Conservation (phyloP, 768 basidiomycete genomes). For the Gautieria morchelliformis region DNA sequence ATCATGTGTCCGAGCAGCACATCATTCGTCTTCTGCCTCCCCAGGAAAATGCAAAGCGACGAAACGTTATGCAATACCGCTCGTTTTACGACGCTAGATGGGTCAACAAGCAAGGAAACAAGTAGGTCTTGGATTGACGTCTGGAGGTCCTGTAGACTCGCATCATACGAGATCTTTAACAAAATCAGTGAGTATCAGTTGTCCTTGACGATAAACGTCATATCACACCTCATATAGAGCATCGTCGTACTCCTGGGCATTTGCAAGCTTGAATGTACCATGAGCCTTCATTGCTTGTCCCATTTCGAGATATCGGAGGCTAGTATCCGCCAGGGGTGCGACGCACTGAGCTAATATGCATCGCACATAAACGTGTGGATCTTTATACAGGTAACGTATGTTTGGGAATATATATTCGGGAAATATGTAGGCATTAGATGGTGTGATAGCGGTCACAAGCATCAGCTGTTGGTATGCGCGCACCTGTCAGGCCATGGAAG, state of each 20-base stretch:
- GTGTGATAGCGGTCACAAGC: conserved; percentile 18
- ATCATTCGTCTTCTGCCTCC: conserved; percentile 88
- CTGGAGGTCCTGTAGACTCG: conserved; percentile 79
- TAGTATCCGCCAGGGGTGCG: conserved; percentile 75
- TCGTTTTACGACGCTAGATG: conserved; percentile 83
- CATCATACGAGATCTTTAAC: conserved; percentile 79
- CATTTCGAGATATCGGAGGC: conserved; percentile 86
- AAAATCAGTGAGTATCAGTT: conserved; percentile 40
- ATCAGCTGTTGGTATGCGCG: conserved; percentile 17
- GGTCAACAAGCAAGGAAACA: conserved; percentile 76
- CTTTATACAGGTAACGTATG: conserved; percentile 69
- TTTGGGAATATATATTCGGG: conserved; percentile 95
- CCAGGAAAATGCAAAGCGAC: conserved; percentile 86
- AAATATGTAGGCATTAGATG: conserved; percentile 49
- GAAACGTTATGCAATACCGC: conserved; percentile 83
- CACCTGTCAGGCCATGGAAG: neutral
- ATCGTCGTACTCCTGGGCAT: conserved; percentile 65
- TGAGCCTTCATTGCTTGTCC: conserved; percentile 83
- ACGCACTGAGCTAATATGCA: conserved; percentile 77
- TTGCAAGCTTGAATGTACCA: conserved; percentile 57
- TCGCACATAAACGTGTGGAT: conserved; percentile 78
- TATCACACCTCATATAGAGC: conserved; percentile 66
- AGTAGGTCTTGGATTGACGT: conserved; percentile 80
- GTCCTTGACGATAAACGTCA: conserved; percentile 14
- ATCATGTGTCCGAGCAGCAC: conserved; percentile 82